A percentile compares a stretch with the other conserved stretches of the same genome.
These are phyloP conservation scores for Spironucleus salmonicida DNA, from an alignment of 208 protist genomes.

Conservation along the genomic window DNA sequence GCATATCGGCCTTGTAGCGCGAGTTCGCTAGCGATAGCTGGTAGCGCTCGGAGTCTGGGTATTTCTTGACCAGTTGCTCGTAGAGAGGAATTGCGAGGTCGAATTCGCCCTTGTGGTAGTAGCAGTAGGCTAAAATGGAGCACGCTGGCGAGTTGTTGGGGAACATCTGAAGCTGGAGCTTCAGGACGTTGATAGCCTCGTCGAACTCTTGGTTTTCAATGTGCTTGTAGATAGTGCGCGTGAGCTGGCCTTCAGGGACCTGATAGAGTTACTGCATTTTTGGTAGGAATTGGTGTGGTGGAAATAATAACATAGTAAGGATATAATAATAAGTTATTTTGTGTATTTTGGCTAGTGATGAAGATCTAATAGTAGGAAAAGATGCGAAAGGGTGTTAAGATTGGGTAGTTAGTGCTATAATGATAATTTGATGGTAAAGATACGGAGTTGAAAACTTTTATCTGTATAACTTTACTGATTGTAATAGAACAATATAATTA, in stretches of 20 bases:
- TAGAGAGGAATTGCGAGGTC: not conserved
- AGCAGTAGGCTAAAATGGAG: slow-evolving; percentile 15
- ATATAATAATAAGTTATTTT: too few species aligned
- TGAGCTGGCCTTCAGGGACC: slow-evolving; percentile 12
- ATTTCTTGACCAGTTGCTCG: not conserved
- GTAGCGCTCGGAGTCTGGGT: slow-evolving; percentile 10
- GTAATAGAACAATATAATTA: too few species aligned
- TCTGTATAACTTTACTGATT: too few species aligned
- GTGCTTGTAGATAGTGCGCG: not conserved
- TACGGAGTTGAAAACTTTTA: too few species aligned
- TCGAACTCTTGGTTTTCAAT: slow-evolving; percentile 5
- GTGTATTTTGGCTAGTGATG: too few species aligned
- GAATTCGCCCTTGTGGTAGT: slow-evolving; percentile 5
- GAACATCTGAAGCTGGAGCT: not conserved
- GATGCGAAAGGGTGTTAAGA: too few species aligned
- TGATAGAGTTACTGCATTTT: not conserved
- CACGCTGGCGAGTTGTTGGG: not conserved
- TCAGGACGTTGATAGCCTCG: slow-evolving; percentile 1
- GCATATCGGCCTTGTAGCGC: not conserved
- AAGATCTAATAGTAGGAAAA: too few species aligned
- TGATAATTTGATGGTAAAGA: too few species aligned
- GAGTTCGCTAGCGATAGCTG: slow-evolving; percentile 10
- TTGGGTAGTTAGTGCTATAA: too few species aligned
- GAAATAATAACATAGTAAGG: too few species aligned
- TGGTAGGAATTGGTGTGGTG: too few species aligned